These are phyloP conservation scores for Sphagnurus paluster DNA, from an alignment of 1,284 basidiomycete species.

Conservation along the genomic window DNA sequence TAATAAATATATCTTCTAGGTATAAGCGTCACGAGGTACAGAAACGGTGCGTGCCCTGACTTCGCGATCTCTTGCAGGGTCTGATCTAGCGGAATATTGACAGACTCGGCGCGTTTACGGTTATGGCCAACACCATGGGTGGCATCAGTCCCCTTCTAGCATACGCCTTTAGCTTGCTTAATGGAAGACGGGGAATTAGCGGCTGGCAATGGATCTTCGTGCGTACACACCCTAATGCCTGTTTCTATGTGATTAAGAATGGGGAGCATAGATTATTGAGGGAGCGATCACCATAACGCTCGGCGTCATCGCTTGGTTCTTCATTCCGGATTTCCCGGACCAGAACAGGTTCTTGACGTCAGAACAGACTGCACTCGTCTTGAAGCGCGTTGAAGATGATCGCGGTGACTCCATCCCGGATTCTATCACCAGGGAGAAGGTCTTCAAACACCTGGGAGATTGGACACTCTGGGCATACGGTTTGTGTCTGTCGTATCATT, in stretches of 20 bases:
- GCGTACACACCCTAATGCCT: conserved; percentile 13
- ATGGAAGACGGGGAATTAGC: conserved; percentile 35
- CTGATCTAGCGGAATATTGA: conserved; percentile 1
- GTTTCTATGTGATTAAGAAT: background rate
- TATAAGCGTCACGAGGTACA: conserved; percentile 47
- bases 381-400: conserved; percentile 44
- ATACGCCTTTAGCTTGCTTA: conserved; percentile 37
- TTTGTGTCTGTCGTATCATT: conserved; percentile 17
- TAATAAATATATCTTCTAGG: conserved; percentile 25
- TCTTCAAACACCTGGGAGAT: conserved; percentile 37
- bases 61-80: background rate
- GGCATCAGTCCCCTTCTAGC: conserved; percentile 43
- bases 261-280: conserved; percentile 34
- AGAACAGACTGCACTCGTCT: conserved; percentile 39
- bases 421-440: conserved; percentile 33
- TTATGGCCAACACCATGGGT: conserved; percentile 37
- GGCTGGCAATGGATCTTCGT: conserved; percentile 51
- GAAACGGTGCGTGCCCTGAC: conserved; percentile 32
- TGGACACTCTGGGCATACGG: conserved; percentile 47
- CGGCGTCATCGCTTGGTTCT: conserved; percentile 35
- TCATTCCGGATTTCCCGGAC: conserved; percentile 43
- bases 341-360: conserved; percentile 40
- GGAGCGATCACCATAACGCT: conserved; percentile 40
- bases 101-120: conserved; percentile 39
- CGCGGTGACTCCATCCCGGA: conserved; percentile 45